phyloP scores from a whole-genome alignment of 1,284 basidiomycete genomes.

The Quambalaria eucalypti region DNA sequence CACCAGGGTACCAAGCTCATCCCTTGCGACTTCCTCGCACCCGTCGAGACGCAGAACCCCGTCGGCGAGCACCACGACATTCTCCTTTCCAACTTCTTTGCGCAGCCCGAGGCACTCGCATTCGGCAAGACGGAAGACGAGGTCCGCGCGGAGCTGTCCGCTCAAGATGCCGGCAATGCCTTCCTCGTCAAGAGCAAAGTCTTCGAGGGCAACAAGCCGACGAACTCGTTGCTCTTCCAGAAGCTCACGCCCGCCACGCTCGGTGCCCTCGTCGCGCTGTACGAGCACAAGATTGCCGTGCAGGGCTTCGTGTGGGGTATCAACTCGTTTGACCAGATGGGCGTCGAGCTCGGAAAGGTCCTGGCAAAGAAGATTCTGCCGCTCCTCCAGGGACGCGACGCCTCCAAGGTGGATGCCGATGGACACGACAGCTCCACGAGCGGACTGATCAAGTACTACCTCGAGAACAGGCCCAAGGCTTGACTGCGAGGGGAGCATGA shows the following conservation, averaged over 20 bases:
- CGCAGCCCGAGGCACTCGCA: constrained; percentile 89
- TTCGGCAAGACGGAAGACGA: constrained; percentile 93
- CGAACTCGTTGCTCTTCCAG: constrained; percentile 92
- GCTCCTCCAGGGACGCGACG: constrained; percentile 66
- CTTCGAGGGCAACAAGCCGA: constrained; percentile 93
- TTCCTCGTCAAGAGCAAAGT: constrained; percentile 91
- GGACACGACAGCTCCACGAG: constrained; percentile 70
- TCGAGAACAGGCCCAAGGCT: constrained; percentile 22
- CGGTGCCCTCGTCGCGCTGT: constrained; percentile 79
- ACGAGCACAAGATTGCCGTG: constrained; percentile 98
- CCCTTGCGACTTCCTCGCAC: constrained; percentile 86
- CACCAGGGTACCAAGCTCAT: constrained; percentile 67
- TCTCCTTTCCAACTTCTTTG: constrained; percentile 93
- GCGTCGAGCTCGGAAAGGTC: constrained; percentile 66
- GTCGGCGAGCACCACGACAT: constrained; percentile 86
- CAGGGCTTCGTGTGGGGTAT: constrained; percentile 95
- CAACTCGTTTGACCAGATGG: constrained; percentile 74
- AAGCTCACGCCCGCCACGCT: constrained; percentile 80
- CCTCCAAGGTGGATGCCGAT: constrained; percentile 56
- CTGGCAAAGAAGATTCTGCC: constrained; percentile 89
- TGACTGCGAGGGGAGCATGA: no score
- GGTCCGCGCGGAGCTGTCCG: constrained; percentile 68
- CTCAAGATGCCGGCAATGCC: constrained; percentile 61
- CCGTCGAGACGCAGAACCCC: constrained; percentile 86
- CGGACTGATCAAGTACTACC: constrained; percentile 37